phyloP scores from a whole-genome alignment of 768 basidiomycete genomes.

The Termitomyces titanicus region DNA sequence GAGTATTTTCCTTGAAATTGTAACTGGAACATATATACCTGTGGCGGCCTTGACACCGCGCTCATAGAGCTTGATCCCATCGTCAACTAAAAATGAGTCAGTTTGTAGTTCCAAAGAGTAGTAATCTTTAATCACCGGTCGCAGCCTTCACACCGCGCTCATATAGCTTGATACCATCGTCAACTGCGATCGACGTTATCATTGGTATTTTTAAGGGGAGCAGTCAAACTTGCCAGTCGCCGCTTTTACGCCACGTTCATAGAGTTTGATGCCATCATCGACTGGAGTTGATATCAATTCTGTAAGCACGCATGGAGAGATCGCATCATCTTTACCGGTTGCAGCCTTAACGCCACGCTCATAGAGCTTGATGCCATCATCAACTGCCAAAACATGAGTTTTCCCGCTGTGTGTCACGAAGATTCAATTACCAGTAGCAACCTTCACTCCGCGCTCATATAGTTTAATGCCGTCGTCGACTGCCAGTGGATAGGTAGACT shows the following conservation, averaged over 20 bases:
- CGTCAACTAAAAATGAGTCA: neutral
- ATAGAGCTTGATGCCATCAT: slow-evolving; percentile 3
- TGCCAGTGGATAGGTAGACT: neutral
- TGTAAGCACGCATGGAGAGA: too few species aligned
- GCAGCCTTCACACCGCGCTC: neutral
- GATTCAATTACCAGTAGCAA: neutral
- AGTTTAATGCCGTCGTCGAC: neutral
- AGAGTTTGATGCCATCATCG: slow-evolving; percentile 3
- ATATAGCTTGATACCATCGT: slow-evolving; percentile 2
- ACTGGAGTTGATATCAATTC: neutral
- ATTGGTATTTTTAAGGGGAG: too few species aligned
- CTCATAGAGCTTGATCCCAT: slow-evolving; percentile 1
- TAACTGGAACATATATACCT: neutral
- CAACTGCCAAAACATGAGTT: neutral
- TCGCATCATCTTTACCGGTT: neutral
- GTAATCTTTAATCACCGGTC: neutral
- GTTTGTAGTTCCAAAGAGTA: neutral
- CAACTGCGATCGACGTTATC: neutral
- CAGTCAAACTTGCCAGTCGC: neutral
- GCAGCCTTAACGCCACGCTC: neutral
- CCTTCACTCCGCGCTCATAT: neutral
- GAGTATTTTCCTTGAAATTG: neutral
- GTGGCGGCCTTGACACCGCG: slow-evolving; percentile 1
- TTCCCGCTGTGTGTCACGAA: too few species aligned
- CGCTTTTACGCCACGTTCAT: neutral